These are phyloP conservation scores for Eucalyptus sp. DNA, from an alignment of 345 rosid species.

Conservation along the genomic window DNA sequence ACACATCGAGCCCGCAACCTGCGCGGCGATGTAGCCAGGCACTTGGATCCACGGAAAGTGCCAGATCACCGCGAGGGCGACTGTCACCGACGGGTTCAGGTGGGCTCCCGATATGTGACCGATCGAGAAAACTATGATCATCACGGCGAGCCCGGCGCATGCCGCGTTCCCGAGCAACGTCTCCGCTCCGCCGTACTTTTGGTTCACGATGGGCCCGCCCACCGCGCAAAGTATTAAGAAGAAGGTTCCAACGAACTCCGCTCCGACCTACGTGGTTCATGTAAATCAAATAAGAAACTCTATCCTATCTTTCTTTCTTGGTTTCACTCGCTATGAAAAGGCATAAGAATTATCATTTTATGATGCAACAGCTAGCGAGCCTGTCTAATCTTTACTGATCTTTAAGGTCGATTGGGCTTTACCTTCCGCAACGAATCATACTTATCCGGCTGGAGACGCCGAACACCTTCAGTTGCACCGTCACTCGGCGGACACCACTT, in stretches of 20 bases:
- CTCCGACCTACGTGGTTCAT: background rate
- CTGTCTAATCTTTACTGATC: background rate
- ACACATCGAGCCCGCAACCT: constrained; percentile 5
- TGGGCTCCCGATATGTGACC: constrained; percentile 52
- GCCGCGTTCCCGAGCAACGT: constrained; percentile 21
- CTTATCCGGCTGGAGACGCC: background rate
- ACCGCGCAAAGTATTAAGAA: constrained; percentile 25
- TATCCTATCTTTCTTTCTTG: background rate
- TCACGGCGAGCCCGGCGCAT: constrained; percentile 25
- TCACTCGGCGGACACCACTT: background rate
- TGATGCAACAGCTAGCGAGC: background rate
- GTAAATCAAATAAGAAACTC: background rate
- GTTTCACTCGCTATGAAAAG: background rate
- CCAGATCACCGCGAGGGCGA: constrained; percentile 18
- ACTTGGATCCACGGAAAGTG: constrained; percentile 28
- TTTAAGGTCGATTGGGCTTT: background rate
- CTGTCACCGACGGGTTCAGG: constrained; percentile 43
- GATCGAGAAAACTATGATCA: constrained; percentile 20
- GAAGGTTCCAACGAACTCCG: constrained; percentile 40
- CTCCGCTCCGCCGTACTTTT: constrained; percentile 2
- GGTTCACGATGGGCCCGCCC: constrained; percentile 12
- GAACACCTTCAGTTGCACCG: background rate
- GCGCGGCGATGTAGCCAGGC: constrained; percentile 1
- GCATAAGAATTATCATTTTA: background rate
- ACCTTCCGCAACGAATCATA: background rate